A percentile compares a stretch with the other conserved stretches of the same genome.
Evolutionary conservation across 495 filamentous ascomycete species (phyloP).

Genomic region (Neurospora sp.): DNA sequence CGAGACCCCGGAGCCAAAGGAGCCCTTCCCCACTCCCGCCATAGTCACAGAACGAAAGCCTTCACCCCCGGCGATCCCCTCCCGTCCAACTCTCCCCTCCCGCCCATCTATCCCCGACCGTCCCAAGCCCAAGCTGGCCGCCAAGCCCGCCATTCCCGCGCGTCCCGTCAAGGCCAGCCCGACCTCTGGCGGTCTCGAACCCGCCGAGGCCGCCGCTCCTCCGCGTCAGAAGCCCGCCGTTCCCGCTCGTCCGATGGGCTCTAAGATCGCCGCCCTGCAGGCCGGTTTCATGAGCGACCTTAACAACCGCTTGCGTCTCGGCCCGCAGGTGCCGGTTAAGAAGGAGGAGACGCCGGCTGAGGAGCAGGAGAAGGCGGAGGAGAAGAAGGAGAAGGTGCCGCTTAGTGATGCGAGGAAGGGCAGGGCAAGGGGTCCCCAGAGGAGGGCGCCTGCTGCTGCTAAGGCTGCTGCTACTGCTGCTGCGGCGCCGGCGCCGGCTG

Average conservation of each 20-base stretch:
- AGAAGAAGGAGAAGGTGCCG: constrained; percentile 61
- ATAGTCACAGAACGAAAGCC: neutral
- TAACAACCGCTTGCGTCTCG: constrained; percentile 73
- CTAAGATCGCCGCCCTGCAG: constrained; percentile 85
- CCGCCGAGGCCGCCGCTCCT: constrained; percentile 31
- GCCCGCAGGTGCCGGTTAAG: constrained; percentile 57
- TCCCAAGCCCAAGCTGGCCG: constrained; percentile 34
- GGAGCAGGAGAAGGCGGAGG: constrained; percentile 46
- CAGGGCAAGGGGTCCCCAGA: constrained; percentile 75
- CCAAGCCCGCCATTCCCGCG: constrained; percentile 71
- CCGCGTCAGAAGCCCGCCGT: constrained; percentile 64
- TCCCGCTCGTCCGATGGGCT: constrained; percentile 67
- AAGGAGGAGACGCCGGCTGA: constrained; percentile 54
- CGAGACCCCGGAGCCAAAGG: constrained; percentile 23
- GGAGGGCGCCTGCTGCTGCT: constrained; percentile 53
- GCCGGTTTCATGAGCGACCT: constrained; percentile 85
- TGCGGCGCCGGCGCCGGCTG: constrained; percentile 11
- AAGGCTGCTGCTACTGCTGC: constrained; percentile 20
- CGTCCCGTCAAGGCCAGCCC: constrained; percentile 52
- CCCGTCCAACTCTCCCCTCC: neutral
- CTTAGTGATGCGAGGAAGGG: constrained; percentile 81
- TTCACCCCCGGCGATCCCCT: neutral
- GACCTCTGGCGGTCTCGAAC: constrained; percentile 20
- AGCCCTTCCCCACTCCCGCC: neutral
- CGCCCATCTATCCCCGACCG: constrained; percentile 27